These are phyloP conservation scores for Suillus cothurnatus DNA, from an alignment of 768 basidiomycete species.

Conservation along the genomic window DNA sequence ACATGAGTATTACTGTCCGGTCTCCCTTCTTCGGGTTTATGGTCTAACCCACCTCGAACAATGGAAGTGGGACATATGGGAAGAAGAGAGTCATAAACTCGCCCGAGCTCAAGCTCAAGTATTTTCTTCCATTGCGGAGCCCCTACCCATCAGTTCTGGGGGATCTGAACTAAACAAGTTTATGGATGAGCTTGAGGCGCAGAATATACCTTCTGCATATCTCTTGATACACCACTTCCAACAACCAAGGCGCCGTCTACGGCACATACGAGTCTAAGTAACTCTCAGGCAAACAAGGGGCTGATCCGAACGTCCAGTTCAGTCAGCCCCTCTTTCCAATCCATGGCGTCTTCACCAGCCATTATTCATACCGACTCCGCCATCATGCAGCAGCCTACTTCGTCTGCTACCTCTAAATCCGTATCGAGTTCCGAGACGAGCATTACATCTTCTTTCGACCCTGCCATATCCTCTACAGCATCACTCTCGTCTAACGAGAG, in stretches of 20 bases:
- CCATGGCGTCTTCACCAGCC: background rate
- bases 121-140: background rate
- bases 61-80: slow-evolving; percentile 92
- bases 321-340: background rate
- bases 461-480: background rate
- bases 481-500: background rate
- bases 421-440: background rate
- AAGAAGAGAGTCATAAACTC: slow-evolving; percentile 62
- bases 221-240: background rate
- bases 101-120: background rate
- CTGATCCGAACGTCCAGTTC: background rate
- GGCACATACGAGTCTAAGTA: background rate
- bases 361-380: background rate
- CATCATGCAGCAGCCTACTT: background rate
- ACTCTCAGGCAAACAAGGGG: background rate
- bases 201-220: background rate
- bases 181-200: slow-evolving; percentile 6
- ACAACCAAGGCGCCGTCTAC: background rate
- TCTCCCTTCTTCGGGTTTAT: slow-evolving; percentile 90
- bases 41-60: slow-evolving; percentile 96
- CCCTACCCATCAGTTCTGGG: slow-evolving; percentile 1
- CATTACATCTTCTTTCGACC: background rate
- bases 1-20: slow-evolving; percentile 94
- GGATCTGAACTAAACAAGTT: slow-evolving; percentile 1
- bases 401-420: background rate